Base-by-base conservation (phyloP, 805 yeast species). In the Diddensiella santjacobensis region DNA sequence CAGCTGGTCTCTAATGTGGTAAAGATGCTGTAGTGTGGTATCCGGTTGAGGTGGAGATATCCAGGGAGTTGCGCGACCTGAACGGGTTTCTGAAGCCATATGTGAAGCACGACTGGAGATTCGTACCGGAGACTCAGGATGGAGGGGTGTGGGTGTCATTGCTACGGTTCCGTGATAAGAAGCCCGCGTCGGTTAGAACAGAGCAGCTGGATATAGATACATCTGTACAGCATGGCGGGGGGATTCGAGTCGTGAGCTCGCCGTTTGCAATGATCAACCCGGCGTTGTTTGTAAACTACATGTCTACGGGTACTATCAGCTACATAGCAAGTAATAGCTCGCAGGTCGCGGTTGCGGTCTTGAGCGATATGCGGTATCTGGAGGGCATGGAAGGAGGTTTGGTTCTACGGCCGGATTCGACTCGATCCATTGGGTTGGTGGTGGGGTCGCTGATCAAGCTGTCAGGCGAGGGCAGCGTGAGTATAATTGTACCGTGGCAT, bases 311-410 rank as follows among this genome's bases (percentile, higher is more conserved):
- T 10, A 52, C 50, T n/a, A 45, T 63, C 5, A 48, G 61, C 23
- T 55, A 54, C 29, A 48, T 56, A 5, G 37, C 46, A 6, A 38
- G 50, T 15, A 29, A 38, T 5, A 22, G 47, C 17, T 40, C 45
- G 23, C 20, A 35, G 24, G 48, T 39, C 23, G 53, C 53, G 26
- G 47, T 48, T 8, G 52, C 49, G 3, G 37, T 64, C 11, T 49
- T 65, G 6, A 43, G 58, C 17, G 71, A 67, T 40, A 49, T 61
- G 6, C 46, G 69, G 19, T 67, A 47, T 43, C 53, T 67, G 3
- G 70, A 65, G 13, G 67, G 69, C 10, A 67, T 67, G 71, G 64
- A 64, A 19, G 70, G 70, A 10, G 70, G 65, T 11, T 26, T 56
- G 3, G 63, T 54, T 4, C 22, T 26, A 37, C 2, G 44, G 42